Conservation (phyloP, 768 basidiomycete genomes). For the Phanerodontia chrysosporium region DNA sequence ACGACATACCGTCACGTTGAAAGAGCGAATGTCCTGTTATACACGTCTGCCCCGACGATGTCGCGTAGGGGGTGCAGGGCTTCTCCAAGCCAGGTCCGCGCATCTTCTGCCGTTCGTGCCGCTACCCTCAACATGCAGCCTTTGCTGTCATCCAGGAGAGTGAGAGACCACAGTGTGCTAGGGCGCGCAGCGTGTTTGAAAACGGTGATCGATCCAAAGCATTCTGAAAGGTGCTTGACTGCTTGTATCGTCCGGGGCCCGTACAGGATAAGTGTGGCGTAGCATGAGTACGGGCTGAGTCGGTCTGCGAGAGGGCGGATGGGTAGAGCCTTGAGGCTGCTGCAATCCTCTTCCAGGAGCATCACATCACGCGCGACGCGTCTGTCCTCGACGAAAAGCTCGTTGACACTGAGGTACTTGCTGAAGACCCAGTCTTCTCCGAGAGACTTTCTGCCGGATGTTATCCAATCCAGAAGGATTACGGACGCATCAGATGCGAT, state of each 20-base stretch:
- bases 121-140: constrained; percentile 70
- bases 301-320: constrained; percentile 51
- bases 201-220: constrained; percentile 56
- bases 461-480: constrained; percentile 87
- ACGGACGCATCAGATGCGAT: constrained; percentile 58
- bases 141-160: constrained; percentile 42
- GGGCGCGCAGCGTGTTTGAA: constrained; percentile 51
- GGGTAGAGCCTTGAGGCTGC: constrained; percentile 23
- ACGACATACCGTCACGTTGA: neutral
- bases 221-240: constrained; percentile 41
- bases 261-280: constrained; percentile 79
- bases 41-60: constrained; percentile 60
- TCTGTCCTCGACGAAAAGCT: constrained; percentile 62
- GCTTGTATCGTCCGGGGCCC: constrained; percentile 58
- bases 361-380: constrained; percentile 73
- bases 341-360: constrained; percentile 55
- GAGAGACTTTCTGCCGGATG: constrained; percentile 76
- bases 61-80: constrained; percentile 47
- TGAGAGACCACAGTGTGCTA: constrained; percentile 81
- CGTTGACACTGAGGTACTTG: constrained; percentile 81
- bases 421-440: constrained; percentile 92
- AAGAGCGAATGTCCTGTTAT: constrained; percentile 56
- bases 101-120: constrained; percentile 71
- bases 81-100: constrained; percentile 64
- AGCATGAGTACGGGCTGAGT: constrained; percentile 82